Conservation (phyloP, 2,329 filamentous ascomycete genomes). For the Lasiodiplodia theobromae region DNA sequence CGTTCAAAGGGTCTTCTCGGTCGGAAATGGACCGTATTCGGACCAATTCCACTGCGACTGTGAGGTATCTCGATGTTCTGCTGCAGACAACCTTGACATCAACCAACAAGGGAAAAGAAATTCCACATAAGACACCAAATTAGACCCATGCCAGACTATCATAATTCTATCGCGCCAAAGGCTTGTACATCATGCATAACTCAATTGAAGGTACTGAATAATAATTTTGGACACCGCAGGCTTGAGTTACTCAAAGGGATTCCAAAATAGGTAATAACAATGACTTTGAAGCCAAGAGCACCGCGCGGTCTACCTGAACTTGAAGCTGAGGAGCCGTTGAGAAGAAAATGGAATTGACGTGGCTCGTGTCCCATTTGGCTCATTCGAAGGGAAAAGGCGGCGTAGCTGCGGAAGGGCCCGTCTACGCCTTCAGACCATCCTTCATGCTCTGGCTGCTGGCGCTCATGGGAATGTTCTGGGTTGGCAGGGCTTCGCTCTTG, state of each 20-base stretch:
- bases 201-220: constrained; percentile 1
- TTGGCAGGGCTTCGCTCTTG: constrained; percentile 69
- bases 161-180: constrained; percentile 12
- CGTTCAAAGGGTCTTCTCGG: background rate
- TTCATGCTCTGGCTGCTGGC: constrained; percentile 90
- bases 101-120: background rate
- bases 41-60: background rate
- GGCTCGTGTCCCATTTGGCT: constrained; percentile 10
- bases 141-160: constrained; percentile 12
- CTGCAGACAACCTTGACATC: background rate
- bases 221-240: constrained; percentile 7
- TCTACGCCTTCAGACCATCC: constrained; percentile 73
- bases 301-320: background rate
- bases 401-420: background rate
- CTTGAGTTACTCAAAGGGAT: background rate
- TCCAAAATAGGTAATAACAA: background rate
- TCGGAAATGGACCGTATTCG: background rate
- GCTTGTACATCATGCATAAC: constrained; percentile 24
- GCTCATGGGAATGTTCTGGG: constrained; percentile 74
- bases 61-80: constrained; percentile 20
- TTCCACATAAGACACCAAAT: constrained; percentile 16
- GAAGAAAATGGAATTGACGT: background rate
- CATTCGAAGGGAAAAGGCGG: constrained; percentile 14
- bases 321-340: background rate
- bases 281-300: constrained; percentile 10